These are phyloP conservation scores for Cutaneotrichosporon sp. DNA, from an alignment of 1,284 basidiomycete species.

Conservation along the genomic window DNA sequence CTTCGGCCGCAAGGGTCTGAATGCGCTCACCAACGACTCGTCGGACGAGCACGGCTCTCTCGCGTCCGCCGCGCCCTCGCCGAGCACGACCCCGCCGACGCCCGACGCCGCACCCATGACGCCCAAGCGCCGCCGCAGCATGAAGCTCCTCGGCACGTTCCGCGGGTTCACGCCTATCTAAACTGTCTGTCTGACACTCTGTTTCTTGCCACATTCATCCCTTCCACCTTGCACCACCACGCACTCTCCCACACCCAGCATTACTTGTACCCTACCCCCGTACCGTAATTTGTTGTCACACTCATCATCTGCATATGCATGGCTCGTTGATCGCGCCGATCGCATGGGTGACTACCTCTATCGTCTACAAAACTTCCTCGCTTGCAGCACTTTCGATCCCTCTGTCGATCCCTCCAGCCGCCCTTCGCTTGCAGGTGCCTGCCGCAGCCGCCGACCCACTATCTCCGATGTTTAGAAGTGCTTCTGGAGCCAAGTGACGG, in stretches of 20 bases:
- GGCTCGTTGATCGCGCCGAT: neutral
- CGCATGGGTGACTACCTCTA: neutral
- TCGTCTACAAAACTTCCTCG: neutral
- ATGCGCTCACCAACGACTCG: neutral
- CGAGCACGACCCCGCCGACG: neutral
- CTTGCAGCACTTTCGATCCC: neutral
- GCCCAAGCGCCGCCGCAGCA: constrained; percentile 18
- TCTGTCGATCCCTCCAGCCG: too few relatives aligned
- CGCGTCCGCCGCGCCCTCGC: neutral
- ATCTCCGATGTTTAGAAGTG: constrained; percentile 4
- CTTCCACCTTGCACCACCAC: neutral
- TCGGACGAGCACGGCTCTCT: neutral
- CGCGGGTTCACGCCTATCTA: constrained; percentile 22
- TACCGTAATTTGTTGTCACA: constrained; percentile 10
- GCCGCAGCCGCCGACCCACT: too few relatives aligned
- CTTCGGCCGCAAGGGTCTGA: constrained; percentile 11
- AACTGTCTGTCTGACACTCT: neutral
- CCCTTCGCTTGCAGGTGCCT: neutral
- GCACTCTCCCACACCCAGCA: neutral
- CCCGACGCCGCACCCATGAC: neutral
- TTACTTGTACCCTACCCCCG: neutral
- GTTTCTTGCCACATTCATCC: neutral
- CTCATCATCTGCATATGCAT: constrained; percentile 12
- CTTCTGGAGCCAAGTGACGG: constrained; percentile 36
- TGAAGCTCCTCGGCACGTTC: constrained; percentile 20